phyloP scores from a whole-genome alignment of 169 alveolate genomes.

The Eimeria brunetti region DNA sequence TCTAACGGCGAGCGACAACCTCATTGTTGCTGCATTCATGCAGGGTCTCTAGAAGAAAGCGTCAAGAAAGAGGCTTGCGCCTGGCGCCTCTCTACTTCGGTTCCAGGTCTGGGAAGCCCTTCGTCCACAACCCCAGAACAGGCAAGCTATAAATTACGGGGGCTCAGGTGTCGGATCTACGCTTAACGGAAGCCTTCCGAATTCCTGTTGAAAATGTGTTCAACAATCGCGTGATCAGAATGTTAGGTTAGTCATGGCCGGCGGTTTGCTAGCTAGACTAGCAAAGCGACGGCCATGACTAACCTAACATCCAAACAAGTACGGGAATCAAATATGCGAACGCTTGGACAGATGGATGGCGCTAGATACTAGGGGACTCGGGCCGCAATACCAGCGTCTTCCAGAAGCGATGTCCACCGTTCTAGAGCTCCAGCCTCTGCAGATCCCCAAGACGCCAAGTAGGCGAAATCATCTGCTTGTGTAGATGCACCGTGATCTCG shows the following conservation, averaged over 20 bases:
- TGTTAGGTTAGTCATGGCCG: too few species aligned
- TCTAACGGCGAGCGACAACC: background rate
- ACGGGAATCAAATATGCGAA: background rate
- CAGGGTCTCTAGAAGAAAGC: background rate
- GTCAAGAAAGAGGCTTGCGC: background rate
- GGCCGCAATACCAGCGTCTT: conserved; percentile 26
- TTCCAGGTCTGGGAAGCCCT: background rate
- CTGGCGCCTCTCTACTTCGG: background rate
- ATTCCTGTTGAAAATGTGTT: background rate
- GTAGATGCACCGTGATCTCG: background rate
- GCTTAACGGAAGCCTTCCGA: background rate
- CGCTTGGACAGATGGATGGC: background rate
- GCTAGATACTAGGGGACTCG: background rate
- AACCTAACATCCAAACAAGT: background rate
- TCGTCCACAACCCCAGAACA: background rate
- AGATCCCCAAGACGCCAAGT: conserved; percentile 26
- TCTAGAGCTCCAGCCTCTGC: conserved; percentile 36
- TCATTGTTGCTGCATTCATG: background rate
- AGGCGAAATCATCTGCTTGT: background rate
- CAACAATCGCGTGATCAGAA: background rate
- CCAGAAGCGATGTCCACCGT: conserved; percentile 50
- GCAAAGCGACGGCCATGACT: background rate
- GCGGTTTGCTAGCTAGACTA: too few species aligned
- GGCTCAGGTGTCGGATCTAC: background rate
- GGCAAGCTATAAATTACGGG: background rate